Evolutionary conservation across 148 eudicot species (phyloP), one percentile per base, ranked within the genome.

Genomic region (Fagopyrum tataricum): DNA sequence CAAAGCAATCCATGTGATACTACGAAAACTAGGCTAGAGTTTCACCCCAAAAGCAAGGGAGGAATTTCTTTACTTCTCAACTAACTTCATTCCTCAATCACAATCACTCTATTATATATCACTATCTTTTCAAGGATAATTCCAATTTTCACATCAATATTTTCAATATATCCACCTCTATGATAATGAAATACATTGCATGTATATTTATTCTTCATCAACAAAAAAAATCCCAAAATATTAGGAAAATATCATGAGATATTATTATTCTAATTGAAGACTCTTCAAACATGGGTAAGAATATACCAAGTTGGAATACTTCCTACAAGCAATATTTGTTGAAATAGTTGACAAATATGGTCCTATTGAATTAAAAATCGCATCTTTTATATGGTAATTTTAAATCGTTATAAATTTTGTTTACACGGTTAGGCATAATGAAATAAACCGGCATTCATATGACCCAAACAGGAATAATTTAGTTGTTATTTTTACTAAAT

Each of bases 11-110:
- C 69, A 64, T 53, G 52, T 41, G 74, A 64, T 26, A 4, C 9
- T 64, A 18, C 39, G 69, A 64, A 64, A 14, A 21, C 4, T 64
- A 10, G 43, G 20, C 43, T 4, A 14, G 69, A 13, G 69, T 64
- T 64, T 64, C 69, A 37, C 69, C 69, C 69, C 69, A 64, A 37
- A 64, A 64, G 69, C 18, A 64, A 64, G 69, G 69, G 69, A 64
- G 20, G 69, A 64, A 64, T 64, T 64, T 64, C 69, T 64, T 64
- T 64, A 64, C 69, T 64, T 64, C 44, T 64, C 69, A 64, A 64
- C 69, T 39, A 64, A 26, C 42, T 39, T 64, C 14, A 61, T 61
- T 61, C 41, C 67, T 37, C 41, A 37, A 14, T 39, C 69, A n/a
- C 69, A 62, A 31, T 62, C 69, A 49, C 53, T 49, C 0, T 31